phyloP scores from a whole-genome alignment of 1,139 yeast genomes.

The Arxiozyma heterogenica region DNA sequence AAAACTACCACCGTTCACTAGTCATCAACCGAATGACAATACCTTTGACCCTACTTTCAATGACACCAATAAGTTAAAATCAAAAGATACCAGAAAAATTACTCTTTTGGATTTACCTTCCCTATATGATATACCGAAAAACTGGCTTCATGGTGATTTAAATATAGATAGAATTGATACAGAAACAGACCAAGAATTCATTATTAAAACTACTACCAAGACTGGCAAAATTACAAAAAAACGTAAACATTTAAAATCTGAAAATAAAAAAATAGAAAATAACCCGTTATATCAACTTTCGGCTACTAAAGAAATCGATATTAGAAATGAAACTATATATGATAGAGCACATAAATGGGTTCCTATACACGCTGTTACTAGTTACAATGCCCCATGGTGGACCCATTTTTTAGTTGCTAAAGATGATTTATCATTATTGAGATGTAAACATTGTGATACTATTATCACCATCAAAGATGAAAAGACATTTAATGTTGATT shows the following conservation, averaged over 20 bases:
- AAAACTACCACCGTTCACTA: neutral
- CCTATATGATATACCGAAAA: neutral
- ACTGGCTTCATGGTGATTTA: neutral
- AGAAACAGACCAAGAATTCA: neutral
- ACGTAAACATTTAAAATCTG: neutral
- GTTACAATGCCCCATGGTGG: slow-evolving; percentile 5
- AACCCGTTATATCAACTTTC: neutral
- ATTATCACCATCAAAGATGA: slow-evolving; percentile 2
- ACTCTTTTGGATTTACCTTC: neutral
- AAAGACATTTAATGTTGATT: neutral
- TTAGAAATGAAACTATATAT: neutral
- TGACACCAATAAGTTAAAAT: no score
- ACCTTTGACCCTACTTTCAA: neutral
- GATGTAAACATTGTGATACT: slow-evolving; percentile 15
- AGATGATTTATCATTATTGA: slow-evolving; percentile 2
- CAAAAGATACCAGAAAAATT: neutral
- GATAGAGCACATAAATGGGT: slow-evolving; percentile 9
- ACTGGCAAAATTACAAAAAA: neutral
- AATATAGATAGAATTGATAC: neutral
- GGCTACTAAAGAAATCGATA: neutral
- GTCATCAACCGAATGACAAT: neutral
- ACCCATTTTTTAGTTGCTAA: slow-evolving; percentile 13
- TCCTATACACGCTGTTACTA: slow-evolving; percentile 6
- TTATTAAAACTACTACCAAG: neutral
- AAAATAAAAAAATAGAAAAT: neutral